Evolutionary conservation across 2,329 filamentous ascomycete species (phyloP), one percentile per base, ranked within the genome.

Genomic region (Ustulina deusta): DNA sequence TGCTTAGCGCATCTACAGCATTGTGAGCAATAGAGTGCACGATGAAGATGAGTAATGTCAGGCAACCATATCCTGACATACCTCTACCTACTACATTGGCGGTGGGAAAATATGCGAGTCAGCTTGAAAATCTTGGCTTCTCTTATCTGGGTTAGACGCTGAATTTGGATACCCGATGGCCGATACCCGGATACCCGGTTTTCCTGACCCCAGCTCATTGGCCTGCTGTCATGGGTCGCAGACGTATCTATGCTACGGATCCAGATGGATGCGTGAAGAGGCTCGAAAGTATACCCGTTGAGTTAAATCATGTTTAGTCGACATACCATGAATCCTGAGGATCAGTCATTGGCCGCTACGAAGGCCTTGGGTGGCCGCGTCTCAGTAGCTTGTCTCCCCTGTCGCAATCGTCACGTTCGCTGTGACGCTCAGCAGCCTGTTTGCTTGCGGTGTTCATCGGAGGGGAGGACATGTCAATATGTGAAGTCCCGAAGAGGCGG

Each of bases 401-500:
- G 70, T 52, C 70, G 70, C 44, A 67, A 13, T 13, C 70, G 70
- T 22, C 70, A 72, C 42, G 63, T 70, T 11, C 65, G 68, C n/a
- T 72, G 70, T 20, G 70, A 70, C 48, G 68, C 65, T 11, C 58
- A 59, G 48, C 70, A 72, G 60, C 70, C 70, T 13, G 9, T 63
- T 27, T 72, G 70, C 42, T 15, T 63, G 2, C 60, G 70, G 38
- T 72, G 70, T 52, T 66, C 68, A 2, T 62, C 59, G n/a, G 70
- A 72, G 48, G 68, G 68, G 20, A 67, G 61, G 51, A 70, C 61
- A 4, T 72, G 70, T 25, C 46, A 72, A 20, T 72, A 72, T n/a
- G 65, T 72, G n/a, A 72, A 72, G 48, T 72, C 70, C 48, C 62
- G 68, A 32, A 66, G 70, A 65, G 70, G 70, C 6, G 70, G 70